A percentile compares a stretch with the other conserved stretches of the same genome.
These are phyloP conservation scores for Alectoria sarmentosa DNA, from an alignment of 495 filamentous ascomycete genomes.

Conservation along the genomic window DNA sequence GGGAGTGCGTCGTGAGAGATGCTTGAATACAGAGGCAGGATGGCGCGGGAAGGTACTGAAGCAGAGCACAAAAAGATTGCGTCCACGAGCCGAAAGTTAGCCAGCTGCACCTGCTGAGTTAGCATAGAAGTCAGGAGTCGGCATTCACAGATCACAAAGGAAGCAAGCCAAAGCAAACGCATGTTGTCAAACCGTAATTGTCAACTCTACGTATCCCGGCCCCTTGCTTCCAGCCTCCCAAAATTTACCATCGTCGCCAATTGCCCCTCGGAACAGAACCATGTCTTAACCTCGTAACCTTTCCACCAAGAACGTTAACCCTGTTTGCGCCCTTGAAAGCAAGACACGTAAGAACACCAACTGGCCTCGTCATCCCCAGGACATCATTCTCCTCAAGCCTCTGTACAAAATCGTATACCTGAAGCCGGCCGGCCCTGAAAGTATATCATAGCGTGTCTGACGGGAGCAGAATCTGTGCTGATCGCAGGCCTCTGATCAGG, in stretches of 20 bases:
- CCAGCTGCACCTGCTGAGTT: slow-evolving; percentile 1
- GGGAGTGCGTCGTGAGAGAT: background rate
- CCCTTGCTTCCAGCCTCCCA: background rate
- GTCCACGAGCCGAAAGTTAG: background rate
- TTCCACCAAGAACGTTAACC: background rate
- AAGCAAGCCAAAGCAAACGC: background rate
- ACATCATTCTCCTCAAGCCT: background rate
- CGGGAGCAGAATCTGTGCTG: slow-evolving; percentile 1
- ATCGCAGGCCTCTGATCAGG: slow-evolving; percentile 24
- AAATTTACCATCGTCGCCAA: background rate
- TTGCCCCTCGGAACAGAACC: background rate
- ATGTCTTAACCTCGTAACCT: background rate
- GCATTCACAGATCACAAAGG: background rate
- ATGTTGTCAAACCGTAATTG: slow-evolving; percentile 1
- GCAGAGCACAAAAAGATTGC: background rate
- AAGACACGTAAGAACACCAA: background rate
- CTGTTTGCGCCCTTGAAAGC: background rate
- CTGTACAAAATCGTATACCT: background rate
- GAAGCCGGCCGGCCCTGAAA: background rate
- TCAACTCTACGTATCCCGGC: background rate
- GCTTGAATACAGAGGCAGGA: background rate
- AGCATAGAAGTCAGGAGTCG: background rate
- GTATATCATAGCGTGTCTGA: slow-evolving; percentile 14
- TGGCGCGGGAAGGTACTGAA: background rate
- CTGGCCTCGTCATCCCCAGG: background rate